Base-by-base conservation (phyloP, 2,329 filamentous ascomycete genomes). In the Fusarium siculi region DNA sequence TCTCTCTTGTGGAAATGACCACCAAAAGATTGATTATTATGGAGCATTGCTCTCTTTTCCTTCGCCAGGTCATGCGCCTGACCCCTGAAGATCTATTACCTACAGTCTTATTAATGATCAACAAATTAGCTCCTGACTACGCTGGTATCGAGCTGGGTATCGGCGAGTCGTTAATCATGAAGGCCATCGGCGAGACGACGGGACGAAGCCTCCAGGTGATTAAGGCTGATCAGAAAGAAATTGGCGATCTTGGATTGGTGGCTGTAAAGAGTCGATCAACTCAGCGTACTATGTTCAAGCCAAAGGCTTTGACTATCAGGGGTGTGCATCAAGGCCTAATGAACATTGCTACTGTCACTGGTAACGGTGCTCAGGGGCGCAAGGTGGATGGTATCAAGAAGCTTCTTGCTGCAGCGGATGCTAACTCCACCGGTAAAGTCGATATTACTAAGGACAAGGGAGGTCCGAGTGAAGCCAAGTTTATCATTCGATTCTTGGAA, bases 261-360 rank as follows among this genome's bases (percentile, higher is more conserved):
- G 96, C 96, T 47, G 94, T 97, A 54, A 98, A 98, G 85, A 98
- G 95, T 84, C 91, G 96, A 82, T 94, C 93, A 19, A 98, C 95
- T 50, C 96, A 99, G 79, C 94, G 94, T 16, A 98, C 96, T 28
- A 98, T 99, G 95, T 98, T 98, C 87, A 97, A 97, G 82, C 96
- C 95, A 5, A 98, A 97, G 82, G 87, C 95, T 34, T 85, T 99
- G 76, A 98, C 95, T 1, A 88, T 99, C 4, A 90, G 89, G 64
- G 94, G 93, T 34, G 95, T 99, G 4, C 95, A 97, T 78, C 92
- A 96, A 79, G 93, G 94, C 4, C 83, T 99, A 40, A 93, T 98
- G 87, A 89, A 88, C 39, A 97, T 99, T 79, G 96, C 96, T 11
- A 97, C 93, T 23, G 89, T 94, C 19, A 89, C 93, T 74, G 96